These are phyloP conservation scores for Fusarium devonianum DNA, from an alignment of 2,329 filamentous ascomycete species.

Conservation along the genomic window DNA sequence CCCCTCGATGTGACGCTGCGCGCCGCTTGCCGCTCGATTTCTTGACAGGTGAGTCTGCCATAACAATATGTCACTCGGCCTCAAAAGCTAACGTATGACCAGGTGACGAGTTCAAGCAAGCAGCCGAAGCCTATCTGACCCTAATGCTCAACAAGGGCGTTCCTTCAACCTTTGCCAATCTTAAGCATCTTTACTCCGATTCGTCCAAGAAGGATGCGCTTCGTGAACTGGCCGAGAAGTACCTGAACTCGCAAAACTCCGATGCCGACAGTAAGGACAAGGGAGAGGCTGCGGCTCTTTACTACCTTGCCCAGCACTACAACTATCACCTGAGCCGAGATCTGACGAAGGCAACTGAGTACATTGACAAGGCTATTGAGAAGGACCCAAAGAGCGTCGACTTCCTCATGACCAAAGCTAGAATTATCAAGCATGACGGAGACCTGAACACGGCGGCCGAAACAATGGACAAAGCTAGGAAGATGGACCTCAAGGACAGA, in stretches of 20 bases:
- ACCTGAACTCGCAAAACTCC: constrained; percentile 67
- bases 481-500: constrained; percentile 86
- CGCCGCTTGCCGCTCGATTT: constrained; percentile 90
- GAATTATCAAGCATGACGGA: constrained; percentile 91
- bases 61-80: neutral
- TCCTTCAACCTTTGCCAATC: constrained; percentile 94
- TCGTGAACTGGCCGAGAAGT: constrained; percentile 78
- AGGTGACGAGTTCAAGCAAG: constrained; percentile 81
- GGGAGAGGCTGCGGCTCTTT: constrained; percentile 82
- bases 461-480: constrained; percentile 86
- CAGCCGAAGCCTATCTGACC: constrained; percentile 80
- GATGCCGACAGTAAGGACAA: constrained; percentile 57
- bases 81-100: constrained; percentile 32
- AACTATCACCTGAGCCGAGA: constrained; percentile 90
- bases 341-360: constrained; percentile 79
- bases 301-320: constrained; percentile 96
- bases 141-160: constrained; percentile 91
- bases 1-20: constrained; percentile 83
- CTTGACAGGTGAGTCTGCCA: constrained; percentile 65
- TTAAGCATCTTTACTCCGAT: constrained; percentile 90
- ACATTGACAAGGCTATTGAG: constrained; percentile 83
- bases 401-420: constrained; percentile 92
- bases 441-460: constrained; percentile 81
- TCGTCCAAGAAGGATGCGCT: constrained; percentile 78
- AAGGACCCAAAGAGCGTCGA: constrained; percentile 83